These are phyloP conservation scores for Tricholoma sp. DNA, from an alignment of 768 basidiomycete genomes.

Conservation along the genomic window DNA sequence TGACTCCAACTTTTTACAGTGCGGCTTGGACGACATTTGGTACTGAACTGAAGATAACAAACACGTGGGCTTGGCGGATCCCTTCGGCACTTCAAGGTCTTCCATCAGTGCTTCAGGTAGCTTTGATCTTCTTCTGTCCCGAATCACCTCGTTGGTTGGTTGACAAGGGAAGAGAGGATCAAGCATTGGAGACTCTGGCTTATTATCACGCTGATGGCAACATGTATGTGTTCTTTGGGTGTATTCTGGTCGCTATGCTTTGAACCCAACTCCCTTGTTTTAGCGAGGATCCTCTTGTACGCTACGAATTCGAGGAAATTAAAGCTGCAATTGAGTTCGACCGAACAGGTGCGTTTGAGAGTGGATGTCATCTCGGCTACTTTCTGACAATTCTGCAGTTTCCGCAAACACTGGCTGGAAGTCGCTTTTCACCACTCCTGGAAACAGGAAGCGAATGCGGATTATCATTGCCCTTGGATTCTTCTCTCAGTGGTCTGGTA, in stretches of 20 bases:
- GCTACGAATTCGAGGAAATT: slow-evolving; percentile 78
- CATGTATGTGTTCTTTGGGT: slow-evolving; percentile 26
- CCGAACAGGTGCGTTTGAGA: slow-evolving; percentile 27
- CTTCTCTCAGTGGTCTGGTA: slow-evolving; percentile 86
- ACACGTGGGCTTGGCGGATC: slow-evolving; percentile 78
- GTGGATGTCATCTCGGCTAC: background rate
- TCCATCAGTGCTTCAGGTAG: slow-evolving; percentile 63
- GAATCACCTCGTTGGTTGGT: slow-evolving; percentile 85
- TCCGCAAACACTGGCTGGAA: slow-evolving; percentile 62
- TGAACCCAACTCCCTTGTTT: background rate
- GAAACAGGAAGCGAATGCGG: slow-evolving; percentile 71
- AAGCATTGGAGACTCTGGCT: slow-evolving; percentile 67
- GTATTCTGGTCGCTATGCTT: background rate
- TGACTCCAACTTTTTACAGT: slow-evolving; percentile 21
- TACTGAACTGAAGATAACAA: slow-evolving; percentile 56
- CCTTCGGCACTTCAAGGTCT: slow-evolving; percentile 70
- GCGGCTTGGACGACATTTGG: slow-evolving; percentile 87
- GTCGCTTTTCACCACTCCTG: slow-evolving; percentile 57
- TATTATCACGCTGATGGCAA: slow-evolving; percentile 83
- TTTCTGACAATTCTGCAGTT: slow-evolving; percentile 24
- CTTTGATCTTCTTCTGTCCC: slow-evolving; percentile 63
- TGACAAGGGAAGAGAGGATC: slow-evolving; percentile 63
- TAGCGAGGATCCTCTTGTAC: slow-evolving; percentile 60
- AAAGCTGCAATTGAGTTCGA: slow-evolving; percentile 72
- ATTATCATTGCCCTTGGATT: slow-evolving; percentile 76